These are phyloP conservation scores for Penicillium subrubescens DNA, from an alignment of 495 filamentous ascomycete species.

Conservation along the genomic window DNA sequence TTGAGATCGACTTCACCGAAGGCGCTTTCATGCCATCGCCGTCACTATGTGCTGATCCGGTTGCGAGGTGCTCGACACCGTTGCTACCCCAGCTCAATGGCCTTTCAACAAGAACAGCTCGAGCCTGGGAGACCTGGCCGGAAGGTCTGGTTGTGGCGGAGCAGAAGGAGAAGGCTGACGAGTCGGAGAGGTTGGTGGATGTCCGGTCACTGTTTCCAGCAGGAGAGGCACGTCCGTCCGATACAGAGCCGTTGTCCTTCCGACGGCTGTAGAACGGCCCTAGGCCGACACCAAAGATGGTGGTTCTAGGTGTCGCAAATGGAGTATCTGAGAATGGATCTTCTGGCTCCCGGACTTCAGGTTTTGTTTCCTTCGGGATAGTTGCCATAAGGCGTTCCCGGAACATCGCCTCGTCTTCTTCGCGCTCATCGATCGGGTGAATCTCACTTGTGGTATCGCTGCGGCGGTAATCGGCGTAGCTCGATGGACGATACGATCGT, in stretches of 20 bases:
- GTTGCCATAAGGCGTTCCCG: conserved; percentile 30
- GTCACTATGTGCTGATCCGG: conserved; percentile 28
- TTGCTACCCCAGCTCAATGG: conserved; percentile 29
- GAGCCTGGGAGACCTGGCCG: conserved; percentile 20
- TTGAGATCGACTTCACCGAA: conserved; percentile 42
- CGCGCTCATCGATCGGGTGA: conserved; percentile 70
- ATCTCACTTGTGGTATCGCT: conserved; percentile 54
- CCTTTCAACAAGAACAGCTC: conserved; percentile 21
- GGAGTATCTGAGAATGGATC: conserved; percentile 33
- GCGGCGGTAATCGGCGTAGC: conserved; percentile 49
- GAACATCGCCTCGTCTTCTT: conserved; percentile 58
- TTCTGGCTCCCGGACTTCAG: conserved; percentile 19
- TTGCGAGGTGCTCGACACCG: conserved; percentile 29
- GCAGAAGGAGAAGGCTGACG: conserved; percentile 40
- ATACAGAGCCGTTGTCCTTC: conserved; percentile 21
- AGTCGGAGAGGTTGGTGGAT: conserved; percentile 57
- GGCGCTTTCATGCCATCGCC: conserved; percentile 26
- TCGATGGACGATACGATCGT: conserved; percentile 28
- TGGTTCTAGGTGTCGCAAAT: conserved; percentile 34
- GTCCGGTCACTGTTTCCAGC: conserved; percentile 56
- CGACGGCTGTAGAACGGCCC: conserved; percentile 32
- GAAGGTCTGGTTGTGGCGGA: conserved; percentile 22
- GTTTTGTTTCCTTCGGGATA: conserved; percentile 20
- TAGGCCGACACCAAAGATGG: conserved; percentile 31
- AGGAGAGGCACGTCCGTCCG: conserved; percentile 39